phyloP scores from a whole-genome alignment of 2,329 filamentous ascomycete species.

The Aureobasidium lini region DNA sequence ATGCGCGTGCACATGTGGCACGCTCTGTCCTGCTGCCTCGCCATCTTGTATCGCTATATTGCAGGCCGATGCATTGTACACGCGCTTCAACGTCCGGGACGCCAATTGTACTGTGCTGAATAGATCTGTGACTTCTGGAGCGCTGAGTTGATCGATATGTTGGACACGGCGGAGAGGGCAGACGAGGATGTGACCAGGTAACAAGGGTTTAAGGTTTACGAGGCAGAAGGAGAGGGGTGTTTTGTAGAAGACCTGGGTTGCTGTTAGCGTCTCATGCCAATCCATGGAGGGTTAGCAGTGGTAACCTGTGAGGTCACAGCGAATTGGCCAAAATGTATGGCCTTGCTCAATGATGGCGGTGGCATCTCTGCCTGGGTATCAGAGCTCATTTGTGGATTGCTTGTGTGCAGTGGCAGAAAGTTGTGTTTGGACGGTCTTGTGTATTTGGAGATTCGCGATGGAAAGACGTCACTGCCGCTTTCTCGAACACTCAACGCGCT shows the following conservation, averaged over 20 bases:
- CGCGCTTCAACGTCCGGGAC: slow-evolving; percentile 62
- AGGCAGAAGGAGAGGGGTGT: slow-evolving; percentile 77
- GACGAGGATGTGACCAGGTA: slow-evolving; percentile 88
- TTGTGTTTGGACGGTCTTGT: neutral
- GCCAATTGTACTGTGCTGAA: slow-evolving; percentile 81
- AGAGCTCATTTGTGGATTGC: neutral
- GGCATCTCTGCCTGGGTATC: slow-evolving; percentile 13
- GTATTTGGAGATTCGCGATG: neutral
- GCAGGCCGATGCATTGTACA: slow-evolving; percentile 63
- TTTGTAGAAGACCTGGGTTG: slow-evolving; percentile 69
- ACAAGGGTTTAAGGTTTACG: slow-evolving; percentile 90
- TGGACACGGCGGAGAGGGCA: slow-evolving; percentile 61
- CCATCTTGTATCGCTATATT: slow-evolving; percentile 97
- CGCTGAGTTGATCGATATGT: slow-evolving; percentile 66
- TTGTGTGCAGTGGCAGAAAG: neutral
- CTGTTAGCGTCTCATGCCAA: neutral
- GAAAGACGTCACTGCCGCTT: neutral
- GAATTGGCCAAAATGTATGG: slow-evolving; percentile 67
- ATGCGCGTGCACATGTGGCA: slow-evolving; percentile 88
- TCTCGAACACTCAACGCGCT: neutral
- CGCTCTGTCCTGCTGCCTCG: slow-evolving; percentile 81
- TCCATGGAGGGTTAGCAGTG: neutral
- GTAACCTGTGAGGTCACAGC: slow-evolving; percentile 65
- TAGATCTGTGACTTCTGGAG: slow-evolving; percentile 70
- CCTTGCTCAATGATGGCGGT: slow-evolving; percentile 19